These are phyloP conservation scores for Metarhizium sp. DNA, from an alignment of 2,329 filamentous ascomycete species.

Conservation along the genomic window DNA sequence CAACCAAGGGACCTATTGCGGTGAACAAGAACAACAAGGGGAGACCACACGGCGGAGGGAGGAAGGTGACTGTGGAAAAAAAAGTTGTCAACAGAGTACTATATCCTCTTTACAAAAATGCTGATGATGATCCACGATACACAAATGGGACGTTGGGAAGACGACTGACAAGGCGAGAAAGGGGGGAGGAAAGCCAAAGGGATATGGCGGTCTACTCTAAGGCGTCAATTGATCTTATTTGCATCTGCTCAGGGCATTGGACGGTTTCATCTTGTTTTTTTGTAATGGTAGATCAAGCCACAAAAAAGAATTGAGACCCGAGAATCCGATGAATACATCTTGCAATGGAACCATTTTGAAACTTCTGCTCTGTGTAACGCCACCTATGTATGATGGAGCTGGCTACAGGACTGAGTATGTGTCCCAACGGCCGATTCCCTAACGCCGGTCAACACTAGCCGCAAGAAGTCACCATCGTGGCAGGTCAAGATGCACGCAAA, in stretches of 20 bases:
- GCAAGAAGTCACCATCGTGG: too few relatives aligned
- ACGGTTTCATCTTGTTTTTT: slow-evolving; percentile 27
- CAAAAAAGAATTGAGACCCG: slow-evolving; percentile 26
- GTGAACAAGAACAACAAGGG: slow-evolving; percentile 6
- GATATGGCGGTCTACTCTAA: slow-evolving; percentile 24
- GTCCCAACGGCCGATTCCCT: too few relatives aligned
- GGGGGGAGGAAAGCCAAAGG: slow-evolving; percentile 12
- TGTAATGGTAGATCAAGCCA: slow-evolving; percentile 28
- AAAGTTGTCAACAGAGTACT: background rate
- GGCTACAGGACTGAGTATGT: too few relatives aligned
- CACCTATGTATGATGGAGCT: too few relatives aligned
- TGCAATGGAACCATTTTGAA: background rate
- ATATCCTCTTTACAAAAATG: background rate
- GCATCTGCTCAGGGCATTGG: slow-evolving; percentile 28
- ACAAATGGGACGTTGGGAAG: background rate
- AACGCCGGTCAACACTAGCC: too few relatives aligned
- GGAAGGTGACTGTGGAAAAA: background rate
- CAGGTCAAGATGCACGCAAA: background rate
- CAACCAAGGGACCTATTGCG: slow-evolving; percentile 14
- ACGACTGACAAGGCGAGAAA: slow-evolving; percentile 2
- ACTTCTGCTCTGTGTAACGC: background rate
- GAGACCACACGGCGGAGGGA: background rate
- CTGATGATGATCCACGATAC: background rate
- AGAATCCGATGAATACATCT: slow-evolving; percentile 16
- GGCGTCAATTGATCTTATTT: slow-evolving; percentile 33